phyloP scores from a whole-genome alignment of 2,329 filamentous ascomycete genomes.

The Hypoxylon sp. region DNA sequence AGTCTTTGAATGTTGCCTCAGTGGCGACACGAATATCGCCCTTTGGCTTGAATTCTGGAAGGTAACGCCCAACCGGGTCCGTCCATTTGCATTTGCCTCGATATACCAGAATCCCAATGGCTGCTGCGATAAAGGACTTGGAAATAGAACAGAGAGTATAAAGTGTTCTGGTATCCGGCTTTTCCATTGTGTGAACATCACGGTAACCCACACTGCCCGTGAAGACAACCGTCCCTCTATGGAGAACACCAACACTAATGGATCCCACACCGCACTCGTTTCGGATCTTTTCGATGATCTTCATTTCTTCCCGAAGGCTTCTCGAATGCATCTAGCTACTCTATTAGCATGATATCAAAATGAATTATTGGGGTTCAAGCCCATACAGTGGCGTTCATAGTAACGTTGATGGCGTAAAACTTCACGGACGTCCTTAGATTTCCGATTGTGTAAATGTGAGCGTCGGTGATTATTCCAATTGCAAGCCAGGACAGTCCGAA shows the following conservation, averaged over 20 bases:
- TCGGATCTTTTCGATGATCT: background rate
- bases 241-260: slow-evolving; percentile 11
- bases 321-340: background rate
- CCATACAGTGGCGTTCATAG: background rate
- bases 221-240: slow-evolving; percentile 5
- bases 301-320: slow-evolving; percentile 6
- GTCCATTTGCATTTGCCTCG: slow-evolving; percentile 11
- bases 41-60: slow-evolving; percentile 8
- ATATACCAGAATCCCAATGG: slow-evolving; percentile 1
- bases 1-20: slow-evolving; percentile 13
- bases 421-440: background rate
- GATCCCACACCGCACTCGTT: slow-evolving; percentile 3
- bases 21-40: slow-evolving; percentile 10
- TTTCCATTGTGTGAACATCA: background rate
- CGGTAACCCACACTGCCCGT: slow-evolving; percentile 6
- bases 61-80: background rate
- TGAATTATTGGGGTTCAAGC: background rate
- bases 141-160: slow-evolving; percentile 15
- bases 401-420: background rate
- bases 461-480: background rate
- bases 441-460: background rate
- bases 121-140: slow-evolving; percentile 10
- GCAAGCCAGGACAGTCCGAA: background rate
- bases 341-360: background rate
- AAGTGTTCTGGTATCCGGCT: background rate